Conservation (phyloP, 1,284 basidiomycete genomes). For the Ceratobasidium sp. region DNA sequence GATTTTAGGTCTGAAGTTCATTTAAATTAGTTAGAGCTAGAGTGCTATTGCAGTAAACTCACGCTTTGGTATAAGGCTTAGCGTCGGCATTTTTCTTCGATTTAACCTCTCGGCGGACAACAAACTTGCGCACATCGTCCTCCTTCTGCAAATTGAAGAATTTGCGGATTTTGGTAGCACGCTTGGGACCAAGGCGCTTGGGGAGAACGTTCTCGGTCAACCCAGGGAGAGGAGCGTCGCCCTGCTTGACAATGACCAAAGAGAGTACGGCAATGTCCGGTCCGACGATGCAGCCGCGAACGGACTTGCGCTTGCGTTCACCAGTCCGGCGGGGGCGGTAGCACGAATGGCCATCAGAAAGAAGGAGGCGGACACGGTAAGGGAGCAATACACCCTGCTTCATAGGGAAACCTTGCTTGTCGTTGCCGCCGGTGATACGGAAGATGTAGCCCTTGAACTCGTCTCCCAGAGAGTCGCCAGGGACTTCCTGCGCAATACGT, state of each 20-base stretch:
- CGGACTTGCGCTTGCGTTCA: constrained; percentile 99
- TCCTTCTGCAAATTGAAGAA: constrained; percentile 99
- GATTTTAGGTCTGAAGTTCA: constrained; percentile 77
- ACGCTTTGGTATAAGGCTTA: constrained; percentile 99
- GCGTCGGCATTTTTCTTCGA: constrained; percentile 91
- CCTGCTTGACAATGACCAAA: constrained; percentile 97
- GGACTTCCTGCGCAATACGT: constrained; percentile 96
- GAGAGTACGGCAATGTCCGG: constrained; percentile 97
- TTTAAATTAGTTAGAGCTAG: constrained; percentile 9
- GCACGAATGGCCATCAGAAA: constrained; percentile 97
- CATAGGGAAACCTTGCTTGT: constrained; percentile 98
- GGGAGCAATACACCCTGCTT: constrained; percentile 99
- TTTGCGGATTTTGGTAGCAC: constrained; percentile 94
- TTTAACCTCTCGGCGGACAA: constrained; percentile 92
- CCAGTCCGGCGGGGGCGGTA: constrained; percentile 94
- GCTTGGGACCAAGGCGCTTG: constrained; percentile 96
- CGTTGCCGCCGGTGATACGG: constrained; percentile 95
- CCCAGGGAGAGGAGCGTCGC: constrained; percentile 91
- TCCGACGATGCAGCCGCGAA: constrained; percentile 97
- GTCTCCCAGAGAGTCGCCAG: constrained; percentile 91
- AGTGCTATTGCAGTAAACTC: constrained; percentile 60
- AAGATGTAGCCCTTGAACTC: constrained; percentile 98
- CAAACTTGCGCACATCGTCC: constrained; percentile 98
- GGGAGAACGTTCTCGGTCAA: constrained; percentile 94
- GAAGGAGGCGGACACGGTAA: constrained; percentile 94